These are phyloP conservation scores for Scleromitrula shiraiana DNA, from an alignment of 2,329 filamentous ascomycete genomes.

Conservation along the genomic window DNA sequence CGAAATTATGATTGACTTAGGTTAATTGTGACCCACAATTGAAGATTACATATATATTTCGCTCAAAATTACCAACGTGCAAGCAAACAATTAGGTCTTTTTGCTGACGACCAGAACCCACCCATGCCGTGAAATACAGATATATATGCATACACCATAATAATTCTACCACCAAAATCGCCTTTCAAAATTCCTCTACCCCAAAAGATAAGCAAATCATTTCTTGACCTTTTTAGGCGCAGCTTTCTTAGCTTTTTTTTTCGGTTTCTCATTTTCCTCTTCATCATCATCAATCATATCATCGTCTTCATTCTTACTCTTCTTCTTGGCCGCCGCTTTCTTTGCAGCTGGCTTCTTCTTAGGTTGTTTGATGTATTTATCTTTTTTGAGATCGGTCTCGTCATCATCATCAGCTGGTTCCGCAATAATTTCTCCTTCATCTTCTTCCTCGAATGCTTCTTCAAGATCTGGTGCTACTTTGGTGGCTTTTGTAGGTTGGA, in stretches of 20 bases:
- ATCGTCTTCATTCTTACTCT: conserved; percentile 19
- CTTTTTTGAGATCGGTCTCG: conserved; percentile 78
- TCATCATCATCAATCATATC: conserved; percentile 20
- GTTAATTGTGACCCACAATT: too few species aligned
- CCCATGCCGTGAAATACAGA: too few species aligned
- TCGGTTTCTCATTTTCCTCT: conserved; percentile 19
- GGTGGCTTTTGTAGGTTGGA: conserved; percentile 60
- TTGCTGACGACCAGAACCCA: too few species aligned
- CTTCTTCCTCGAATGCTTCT: conserved; percentile 90
- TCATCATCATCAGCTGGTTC: conserved; percentile 55
- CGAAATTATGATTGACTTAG: too few species aligned
- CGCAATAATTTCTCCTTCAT: conserved; percentile 58
- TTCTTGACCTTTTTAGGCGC: conserved; percentile 23
- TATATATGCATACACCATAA: too few species aligned
- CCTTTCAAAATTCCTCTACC: background rate
- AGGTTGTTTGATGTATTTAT: conserved; percentile 91
- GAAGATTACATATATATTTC: too few species aligned
- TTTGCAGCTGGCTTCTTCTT: conserved; percentile 58
- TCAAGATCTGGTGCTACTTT: conserved; percentile 87
- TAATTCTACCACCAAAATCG: too few species aligned
- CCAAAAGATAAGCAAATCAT: conserved; percentile 8
- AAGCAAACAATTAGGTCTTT: too few species aligned
- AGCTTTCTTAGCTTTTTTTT: conserved; percentile 19
- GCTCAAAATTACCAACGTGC: too few species aligned
- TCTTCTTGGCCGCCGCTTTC: conserved; percentile 38